phyloP scores from a whole-genome alignment of 2,329 filamentous ascomycete species.

The Aspergillus phoenicis region DNA sequence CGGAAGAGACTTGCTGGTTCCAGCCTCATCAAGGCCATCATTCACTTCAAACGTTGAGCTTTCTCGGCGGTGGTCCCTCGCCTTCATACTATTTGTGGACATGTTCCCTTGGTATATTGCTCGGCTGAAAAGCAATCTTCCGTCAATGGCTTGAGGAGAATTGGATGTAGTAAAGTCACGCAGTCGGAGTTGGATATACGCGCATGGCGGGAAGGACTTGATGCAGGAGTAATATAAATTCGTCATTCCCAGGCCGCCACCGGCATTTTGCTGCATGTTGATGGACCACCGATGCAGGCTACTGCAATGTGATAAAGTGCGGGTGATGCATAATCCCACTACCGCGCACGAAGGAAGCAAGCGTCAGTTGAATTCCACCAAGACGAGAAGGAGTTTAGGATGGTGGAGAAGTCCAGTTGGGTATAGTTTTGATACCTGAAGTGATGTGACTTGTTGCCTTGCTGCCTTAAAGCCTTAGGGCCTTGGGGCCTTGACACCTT shows the following conservation, averaged over 20 bases:
- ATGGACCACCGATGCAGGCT: background rate
- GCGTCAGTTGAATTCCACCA: background rate
- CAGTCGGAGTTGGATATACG: background rate
- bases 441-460: background rate
- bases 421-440: background rate
- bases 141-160: background rate
- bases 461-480: background rate
- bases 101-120: too few relatives aligned
- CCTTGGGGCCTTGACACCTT: background rate
- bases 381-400: background rate
- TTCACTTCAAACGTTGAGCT: background rate
- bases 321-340: slow-evolving; percentile 1
- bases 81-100: too few relatives aligned
- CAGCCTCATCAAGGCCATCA: background rate
- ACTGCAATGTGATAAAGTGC: slow-evolving; percentile 2
- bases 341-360: background rate
- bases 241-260: background rate
- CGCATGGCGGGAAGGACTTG: background rate
- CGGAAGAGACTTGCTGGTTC: background rate
- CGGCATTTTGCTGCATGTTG: background rate
- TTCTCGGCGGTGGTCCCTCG: background rate
- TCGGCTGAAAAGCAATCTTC: too few relatives aligned
- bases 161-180: background rate
- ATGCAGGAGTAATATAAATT: background rate
- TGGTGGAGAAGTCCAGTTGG: background rate